Conservation (phyloP, 352 stramenopile genomes). For the Albugo candida region DNA sequence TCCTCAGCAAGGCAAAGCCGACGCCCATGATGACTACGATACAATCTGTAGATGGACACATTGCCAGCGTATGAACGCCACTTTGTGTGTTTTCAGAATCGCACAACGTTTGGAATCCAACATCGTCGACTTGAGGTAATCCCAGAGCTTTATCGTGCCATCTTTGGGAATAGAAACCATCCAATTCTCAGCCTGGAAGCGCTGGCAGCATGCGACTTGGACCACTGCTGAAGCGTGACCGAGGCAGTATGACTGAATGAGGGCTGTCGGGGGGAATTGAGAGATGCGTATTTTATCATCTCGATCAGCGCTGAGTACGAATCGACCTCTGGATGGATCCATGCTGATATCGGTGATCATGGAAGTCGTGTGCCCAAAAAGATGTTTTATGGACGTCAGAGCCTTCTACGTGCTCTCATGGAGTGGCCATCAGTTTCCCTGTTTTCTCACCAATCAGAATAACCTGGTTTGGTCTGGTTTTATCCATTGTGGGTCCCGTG, state of each 20-base stretch:
- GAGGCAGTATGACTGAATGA: constrained; percentile 73
- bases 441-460: constrained; percentile 67
- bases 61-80: no score
- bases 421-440: constrained; percentile 60
- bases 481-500: no score
- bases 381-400: constrained; percentile 16
- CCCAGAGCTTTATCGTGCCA: constrained; percentile 68
- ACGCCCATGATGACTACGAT: no score
- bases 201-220: constrained; percentile 20
- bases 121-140: constrained; percentile 24
- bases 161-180: constrained; percentile 59
- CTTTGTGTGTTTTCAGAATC: no score
- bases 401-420: constrained; percentile 20
- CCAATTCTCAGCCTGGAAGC: constrained; percentile 20
- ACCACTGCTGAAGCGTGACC: constrained; percentile 52
- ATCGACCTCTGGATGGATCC: not conserved
- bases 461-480: constrained; percentile 17
- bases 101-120: constrained; percentile 16
- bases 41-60: no score
- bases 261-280: constrained; percentile 40
- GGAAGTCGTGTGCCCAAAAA: constrained; percentile 69
- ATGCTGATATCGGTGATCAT: constrained; percentile 59
- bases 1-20: no score
- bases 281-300: constrained; percentile 78
- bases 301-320: constrained; percentile 45